Evolutionary conservation across 1,284 basidiomycete species (phyloP), one percentile per base, ranked within the genome.

Genomic region (Crepidotus sp.): DNA sequence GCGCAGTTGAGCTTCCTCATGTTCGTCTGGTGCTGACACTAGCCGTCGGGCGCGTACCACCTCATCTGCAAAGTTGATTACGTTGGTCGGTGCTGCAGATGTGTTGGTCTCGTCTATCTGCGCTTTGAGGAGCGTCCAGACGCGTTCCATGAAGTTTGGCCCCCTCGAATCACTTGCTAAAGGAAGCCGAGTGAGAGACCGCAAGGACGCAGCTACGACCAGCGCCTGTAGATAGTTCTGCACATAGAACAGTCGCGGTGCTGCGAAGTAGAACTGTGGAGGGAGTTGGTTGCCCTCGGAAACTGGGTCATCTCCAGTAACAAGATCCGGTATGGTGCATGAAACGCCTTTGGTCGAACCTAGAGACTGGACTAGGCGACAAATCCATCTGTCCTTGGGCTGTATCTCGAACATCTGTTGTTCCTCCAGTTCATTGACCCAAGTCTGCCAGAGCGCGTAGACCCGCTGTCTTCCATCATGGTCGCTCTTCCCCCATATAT

Each of bases 201-300:
- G 70, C 32, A 87, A 64, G 6, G 74, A 69, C 1, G 81, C 77
- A 21, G 74, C 66, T 40, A 86, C 79, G 18, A 81, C 67, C 17
- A 85, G 66, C 0, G 80, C 82, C 55, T 87, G 84, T 6, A 86
- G 58, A 50, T 71, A 71, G 55, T 87, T 84, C 57, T 87, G 83
- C 11, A 76, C 55, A 51, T 68, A 69, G 38, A 81, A 58, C 1
- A 86, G 65, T 4, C 66, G 56, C 0, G 75, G 74, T 1, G 65
- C 55, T 2, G 67, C 65, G 56, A 83, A 74, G 54, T 82, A 72
- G 50, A 86, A 73, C 13, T 74, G 67, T 1, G 80, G 74, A 3
- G 83, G 78, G 13, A 85, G 65, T 2, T 48, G 39, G 50, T 80
- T 75, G 31, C 46, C 36, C 14, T 42, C 42, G 6, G 46, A 33